Evolutionary conservation across 148 eudicot genomes (phyloP).

Genomic region (Rhododendron ferrugineum): DNA sequence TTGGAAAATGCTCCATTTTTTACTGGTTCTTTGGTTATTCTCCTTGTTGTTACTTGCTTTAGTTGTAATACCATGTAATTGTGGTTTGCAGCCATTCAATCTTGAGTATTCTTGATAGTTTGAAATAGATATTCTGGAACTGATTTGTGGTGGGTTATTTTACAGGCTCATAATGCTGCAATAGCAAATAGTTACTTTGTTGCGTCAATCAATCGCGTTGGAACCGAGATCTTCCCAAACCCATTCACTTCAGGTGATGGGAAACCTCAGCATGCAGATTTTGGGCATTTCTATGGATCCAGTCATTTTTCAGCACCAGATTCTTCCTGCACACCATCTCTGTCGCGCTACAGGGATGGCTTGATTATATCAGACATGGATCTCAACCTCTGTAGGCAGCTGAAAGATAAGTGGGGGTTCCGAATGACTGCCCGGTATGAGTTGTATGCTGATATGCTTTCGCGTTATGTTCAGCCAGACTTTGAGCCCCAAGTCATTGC

Average conservation of each 20-base stretch:
- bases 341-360: constrained; percentile 75
- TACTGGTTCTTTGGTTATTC: background rate
- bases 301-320: constrained; percentile 96
- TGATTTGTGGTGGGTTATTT: background rate
- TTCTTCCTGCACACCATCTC: constrained; percentile 84
- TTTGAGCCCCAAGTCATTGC: constrained; percentile 80
- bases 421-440: constrained; percentile 92
- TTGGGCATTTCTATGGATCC: constrained; percentile 97
- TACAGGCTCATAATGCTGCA: constrained; percentile 96
- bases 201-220: constrained; percentile 92
- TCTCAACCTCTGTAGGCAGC: constrained; percentile 87
- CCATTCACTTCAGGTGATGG: constrained; percentile 98
- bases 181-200: constrained; percentile 93
- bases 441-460: constrained; percentile 66
- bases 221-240: constrained; percentile 83
- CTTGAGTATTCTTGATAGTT: constrained; percentile 3
- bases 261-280: constrained; percentile 85
- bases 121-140: background rate
- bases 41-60: background rate
- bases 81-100: background rate
- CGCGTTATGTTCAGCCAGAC: constrained; percentile 57
- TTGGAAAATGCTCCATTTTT: constrained; percentile 5
- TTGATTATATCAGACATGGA: constrained; percentile 87
- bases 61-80: background rate
- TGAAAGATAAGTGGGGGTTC: constrained; percentile 94